phyloP scores from a whole-genome alignment of 441 rosid genomes.

The Pelargonium australe region DNA sequence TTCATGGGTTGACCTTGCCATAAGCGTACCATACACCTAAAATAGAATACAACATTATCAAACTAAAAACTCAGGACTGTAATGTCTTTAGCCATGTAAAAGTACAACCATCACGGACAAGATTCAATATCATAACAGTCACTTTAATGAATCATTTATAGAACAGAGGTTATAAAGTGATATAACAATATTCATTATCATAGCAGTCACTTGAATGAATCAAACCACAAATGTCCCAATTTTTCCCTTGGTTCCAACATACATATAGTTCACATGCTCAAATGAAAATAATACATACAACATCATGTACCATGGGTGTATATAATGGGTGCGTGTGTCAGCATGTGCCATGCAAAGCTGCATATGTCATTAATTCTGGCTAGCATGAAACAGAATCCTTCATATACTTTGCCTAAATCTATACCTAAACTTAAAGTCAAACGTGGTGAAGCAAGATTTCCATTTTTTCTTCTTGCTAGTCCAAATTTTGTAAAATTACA shows the following conservation, averaged over 20 bases:
- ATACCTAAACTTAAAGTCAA: not conserved
- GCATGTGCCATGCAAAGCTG: too few species aligned
- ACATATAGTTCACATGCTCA: too few species aligned
- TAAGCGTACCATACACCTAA: slow-evolving; percentile 88
- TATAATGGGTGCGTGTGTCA: too few species aligned
- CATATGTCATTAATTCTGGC: not conserved
- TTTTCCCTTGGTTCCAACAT: too few species aligned
- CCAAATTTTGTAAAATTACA: slow-evolving; percentile 4
- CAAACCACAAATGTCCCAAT: too few species aligned
- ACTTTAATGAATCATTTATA: too few species aligned
- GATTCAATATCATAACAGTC: too few species aligned
- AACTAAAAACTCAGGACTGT: slow-evolving; percentile 8
- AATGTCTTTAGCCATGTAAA: not conserved
- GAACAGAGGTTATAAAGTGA: too few species aligned
- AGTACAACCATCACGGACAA: not conserved
- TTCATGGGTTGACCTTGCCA: slow-evolving; percentile 90
- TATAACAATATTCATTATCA: too few species aligned
- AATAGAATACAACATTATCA: slow-evolving; percentile 4
- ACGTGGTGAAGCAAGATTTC: not conserved
- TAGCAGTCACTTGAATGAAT: too few species aligned
- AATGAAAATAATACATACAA: too few species aligned
- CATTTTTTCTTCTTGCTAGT: not conserved
- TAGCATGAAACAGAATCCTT: not conserved
- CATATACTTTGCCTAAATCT: not conserved
- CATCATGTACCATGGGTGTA: too few species aligned